Conservation (phyloP, 1,139 yeast genomes). For the Sugiyamaella grinbergsii region DNA sequence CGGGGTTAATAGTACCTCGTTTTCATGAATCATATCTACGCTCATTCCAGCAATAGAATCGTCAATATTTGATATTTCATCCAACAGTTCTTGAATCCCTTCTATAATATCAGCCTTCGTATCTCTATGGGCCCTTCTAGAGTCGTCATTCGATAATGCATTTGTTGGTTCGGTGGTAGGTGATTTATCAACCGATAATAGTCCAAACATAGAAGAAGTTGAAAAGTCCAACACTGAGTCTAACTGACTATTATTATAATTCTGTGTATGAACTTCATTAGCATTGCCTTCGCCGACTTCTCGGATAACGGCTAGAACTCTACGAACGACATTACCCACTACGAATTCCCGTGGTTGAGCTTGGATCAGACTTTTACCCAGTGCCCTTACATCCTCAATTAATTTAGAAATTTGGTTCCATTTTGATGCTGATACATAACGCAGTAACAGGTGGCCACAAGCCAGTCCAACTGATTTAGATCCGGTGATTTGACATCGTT, state of each 20-base stretch:
- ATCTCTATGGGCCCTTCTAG: slow-evolving; percentile 33
- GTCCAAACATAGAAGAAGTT: slow-evolving; percentile 64
- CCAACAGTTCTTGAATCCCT: slow-evolving; percentile 89
- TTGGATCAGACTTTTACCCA: slow-evolving; percentile 44
- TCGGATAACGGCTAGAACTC: slow-evolving; percentile 83
- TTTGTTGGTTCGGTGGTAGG: slow-evolving; percentile 14
- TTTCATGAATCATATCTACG: slow-evolving; percentile 90
- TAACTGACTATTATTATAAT: slow-evolving; percentile 8
- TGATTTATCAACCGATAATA: slow-evolving; percentile 58
- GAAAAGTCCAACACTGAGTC: slow-evolving; percentile 16
- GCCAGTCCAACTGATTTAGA: slow-evolving; percentile 81
- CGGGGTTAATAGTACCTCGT: slow-evolving; percentile 87
- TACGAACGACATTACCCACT: slow-evolving; percentile 86
- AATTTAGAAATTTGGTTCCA: slow-evolving; percentile 81
- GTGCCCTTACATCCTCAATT: slow-evolving; percentile 62
- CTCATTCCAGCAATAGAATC: slow-evolving; percentile 91
- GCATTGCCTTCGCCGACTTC: slow-evolving; percentile 74
- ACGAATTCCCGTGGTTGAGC: slow-evolving; percentile 66
- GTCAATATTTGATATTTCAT: slow-evolving; percentile 85
- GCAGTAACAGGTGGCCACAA: slow-evolving; percentile 81
- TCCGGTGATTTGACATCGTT: slow-evolving; percentile 72
- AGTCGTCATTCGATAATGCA: slow-evolving; percentile 21
- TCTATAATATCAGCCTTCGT: slow-evolving; percentile 86
- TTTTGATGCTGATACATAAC: slow-evolving; percentile 86
- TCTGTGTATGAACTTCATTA: slow-evolving; percentile 4